A percentile compares a stretch with the other conserved stretches of the same genome.
Conservation (phyloP, 164 flowering plant genomes). For the Vitis labrusca region DNA sequence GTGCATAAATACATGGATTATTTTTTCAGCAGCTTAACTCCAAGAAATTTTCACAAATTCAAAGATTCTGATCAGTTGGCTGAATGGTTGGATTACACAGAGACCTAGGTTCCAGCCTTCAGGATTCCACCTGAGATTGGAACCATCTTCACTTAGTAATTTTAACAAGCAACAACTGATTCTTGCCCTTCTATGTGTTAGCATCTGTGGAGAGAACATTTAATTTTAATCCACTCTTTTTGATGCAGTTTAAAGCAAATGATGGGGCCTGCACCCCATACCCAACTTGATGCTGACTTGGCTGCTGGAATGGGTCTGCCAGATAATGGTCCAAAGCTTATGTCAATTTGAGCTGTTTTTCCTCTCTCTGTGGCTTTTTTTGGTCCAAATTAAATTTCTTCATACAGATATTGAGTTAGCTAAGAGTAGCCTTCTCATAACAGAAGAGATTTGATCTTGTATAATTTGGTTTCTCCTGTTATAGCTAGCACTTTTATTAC, state of each 20-base stretch:
- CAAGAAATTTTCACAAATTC: no score
- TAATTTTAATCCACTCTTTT: neutral
- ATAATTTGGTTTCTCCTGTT: slow-evolving; percentile 7
- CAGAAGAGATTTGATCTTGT: slow-evolving; percentile 2
- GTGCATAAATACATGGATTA: no score
- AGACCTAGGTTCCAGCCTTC: no score
- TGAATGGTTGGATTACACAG: no score
- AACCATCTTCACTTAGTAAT: neutral
- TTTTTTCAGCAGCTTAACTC: no score
- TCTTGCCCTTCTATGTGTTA: neutral
- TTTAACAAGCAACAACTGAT: neutral
- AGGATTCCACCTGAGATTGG: neutral
- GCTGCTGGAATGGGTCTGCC: slow-evolving; percentile 98
- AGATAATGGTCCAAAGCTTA: slow-evolving; percentile 90
- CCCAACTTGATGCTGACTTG: slow-evolving; percentile 91
- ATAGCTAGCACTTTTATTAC: neutral
- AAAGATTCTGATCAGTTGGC: no score
- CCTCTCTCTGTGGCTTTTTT: neutral
- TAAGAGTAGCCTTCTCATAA: neutral
- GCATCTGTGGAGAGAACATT: neutral
- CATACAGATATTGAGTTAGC: neutral
- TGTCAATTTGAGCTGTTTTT: slow-evolving; percentile 54
- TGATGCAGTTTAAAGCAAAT: slow-evolving; percentile 67
- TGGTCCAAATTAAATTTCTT: neutral
- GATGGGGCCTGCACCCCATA: slow-evolving; percentile 84